phyloP scores from a whole-genome alignment of 1,139 yeast genomes.

The Petasospora rhodanensis region DNA sequence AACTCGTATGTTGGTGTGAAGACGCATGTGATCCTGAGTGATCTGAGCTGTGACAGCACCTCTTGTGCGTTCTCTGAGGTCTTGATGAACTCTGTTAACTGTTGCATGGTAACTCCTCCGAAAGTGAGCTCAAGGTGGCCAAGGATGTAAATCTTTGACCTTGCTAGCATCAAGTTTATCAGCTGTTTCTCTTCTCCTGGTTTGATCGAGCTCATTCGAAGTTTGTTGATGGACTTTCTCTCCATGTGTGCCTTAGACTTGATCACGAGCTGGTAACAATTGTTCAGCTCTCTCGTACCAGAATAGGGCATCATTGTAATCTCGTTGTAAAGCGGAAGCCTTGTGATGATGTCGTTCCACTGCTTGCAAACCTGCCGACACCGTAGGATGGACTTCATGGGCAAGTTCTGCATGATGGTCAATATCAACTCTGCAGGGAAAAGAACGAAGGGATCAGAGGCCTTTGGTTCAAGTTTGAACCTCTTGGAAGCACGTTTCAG shows the following conservation, averaged over 20 bases:
- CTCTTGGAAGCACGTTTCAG: no score
- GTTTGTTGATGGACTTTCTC: constrained; percentile 4
- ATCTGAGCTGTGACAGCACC: constrained; percentile 4
- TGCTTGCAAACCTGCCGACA: constrained; percentile 13
- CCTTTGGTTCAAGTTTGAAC: no score
- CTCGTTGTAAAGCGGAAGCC: constrained; percentile 16
- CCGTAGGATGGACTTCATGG: constrained; percentile 9
- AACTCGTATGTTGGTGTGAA: constrained; percentile 18
- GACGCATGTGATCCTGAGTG: constrained; percentile 15
- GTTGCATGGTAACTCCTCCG: constrained; percentile 14
- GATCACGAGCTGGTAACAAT: constrained; percentile 13
- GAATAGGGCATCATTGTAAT: constrained; percentile 10
- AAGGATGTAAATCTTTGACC: constrained; percentile 6
- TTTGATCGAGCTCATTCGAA: constrained; percentile 13
- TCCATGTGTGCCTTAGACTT: constrained; percentile 7
- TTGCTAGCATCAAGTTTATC: constrained; percentile 11
- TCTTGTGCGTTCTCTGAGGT: constrained; percentile 2
- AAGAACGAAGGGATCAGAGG: constrained; percentile 13
- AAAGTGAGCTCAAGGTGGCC: constrained; percentile 14
- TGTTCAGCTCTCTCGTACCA: constrained; percentile 14
- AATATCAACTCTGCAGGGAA: constrained; percentile 20
- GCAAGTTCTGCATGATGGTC: constrained; percentile 8
- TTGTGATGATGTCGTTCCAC: constrained; percentile 16
- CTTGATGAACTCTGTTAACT: constrained; percentile 12
- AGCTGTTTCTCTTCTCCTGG: constrained; percentile 20